Percentiles rank a stretch among this genome's conserved stretches.
These are phyloP conservation scores for Lactarius psammicola DNA, from an alignment of 768 basidiomycete species.

Conservation along the genomic window DNA sequence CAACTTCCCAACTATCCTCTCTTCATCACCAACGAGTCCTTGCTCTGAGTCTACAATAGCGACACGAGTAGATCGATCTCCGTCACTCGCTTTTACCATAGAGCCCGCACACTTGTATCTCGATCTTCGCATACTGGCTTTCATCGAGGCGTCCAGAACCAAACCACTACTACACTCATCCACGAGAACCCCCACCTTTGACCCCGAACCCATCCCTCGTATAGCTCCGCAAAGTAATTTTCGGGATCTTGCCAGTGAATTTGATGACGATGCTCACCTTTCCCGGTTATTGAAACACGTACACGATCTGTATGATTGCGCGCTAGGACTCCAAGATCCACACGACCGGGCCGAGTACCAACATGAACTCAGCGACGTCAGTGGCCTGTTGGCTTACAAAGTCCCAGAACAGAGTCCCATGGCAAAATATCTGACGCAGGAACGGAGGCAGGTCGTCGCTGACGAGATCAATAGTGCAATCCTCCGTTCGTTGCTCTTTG, in stretches of 20 bases:
- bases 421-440: slow-evolving; percentile 70
- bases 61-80: slow-evolving; percentile 29
- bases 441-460: slow-evolving; percentile 76
- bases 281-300: slow-evolving; percentile 52
- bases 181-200: slow-evolving; percentile 6
- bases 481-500: slow-evolving; percentile 53
- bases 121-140: slow-evolving; percentile 84
- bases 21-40: slow-evolving; percentile 13
- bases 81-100: slow-evolving; percentile 55
- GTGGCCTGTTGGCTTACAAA: slow-evolving; percentile 79
- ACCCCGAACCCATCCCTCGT: slow-evolving; percentile 23
- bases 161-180: slow-evolving; percentile 53
- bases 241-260: slow-evolving; percentile 34
- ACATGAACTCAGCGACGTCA: slow-evolving; percentile 71
- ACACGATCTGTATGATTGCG: slow-evolving; percentile 65
- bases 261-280: slow-evolving; percentile 43
- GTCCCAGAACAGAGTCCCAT: slow-evolving; percentile 76
- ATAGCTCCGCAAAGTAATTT: slow-evolving; percentile 26
- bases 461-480: slow-evolving; percentile 89
- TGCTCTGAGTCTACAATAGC: slow-evolving; percentile 1
- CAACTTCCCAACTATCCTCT: slow-evolving; percentile 75
- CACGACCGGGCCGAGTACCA: slow-evolving; percentile 59
- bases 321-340: slow-evolving; percentile 52
- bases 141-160: slow-evolving; percentile 83
- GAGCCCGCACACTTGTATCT: slow-evolving; percentile 74